Evolutionary conservation across 2,329 filamentous ascomycete genomes (phyloP).

Genomic region (Paecilomyces sp.): DNA sequence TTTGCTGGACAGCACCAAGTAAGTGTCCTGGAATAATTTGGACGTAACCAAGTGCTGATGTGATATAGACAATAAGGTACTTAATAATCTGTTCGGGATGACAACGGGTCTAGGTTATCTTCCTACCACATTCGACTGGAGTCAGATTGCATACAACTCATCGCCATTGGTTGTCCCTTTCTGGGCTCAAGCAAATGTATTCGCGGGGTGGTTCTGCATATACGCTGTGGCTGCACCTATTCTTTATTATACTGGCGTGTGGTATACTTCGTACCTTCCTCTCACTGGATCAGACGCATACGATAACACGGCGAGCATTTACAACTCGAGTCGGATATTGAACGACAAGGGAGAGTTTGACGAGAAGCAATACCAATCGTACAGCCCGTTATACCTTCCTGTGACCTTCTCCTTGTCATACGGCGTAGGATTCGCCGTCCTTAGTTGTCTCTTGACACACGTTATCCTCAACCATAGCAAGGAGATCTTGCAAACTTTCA

Average conservation of each 20-base stretch:
- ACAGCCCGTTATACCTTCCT: constrained; percentile 55
- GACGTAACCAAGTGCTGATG: constrained; percentile 22
- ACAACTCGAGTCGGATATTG: constrained; percentile 53
- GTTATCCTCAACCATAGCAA: constrained; percentile 14
- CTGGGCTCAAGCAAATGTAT: constrained; percentile 33
- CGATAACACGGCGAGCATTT: constrained; percentile 42
- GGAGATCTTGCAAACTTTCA: constrained; percentile 13
- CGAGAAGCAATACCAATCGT: constrained; percentile 50
- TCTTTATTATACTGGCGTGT: constrained; percentile 23
- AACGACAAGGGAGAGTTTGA: constrained; percentile 47
- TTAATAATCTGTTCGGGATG: constrained; percentile 36
- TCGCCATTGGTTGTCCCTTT: constrained; percentile 23
- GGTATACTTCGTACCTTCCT: constrained; percentile 21
- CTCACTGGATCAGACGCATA: constrained; percentile 21
- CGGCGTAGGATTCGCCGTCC: constrained; percentile 56
- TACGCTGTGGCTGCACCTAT: constrained; percentile 29
- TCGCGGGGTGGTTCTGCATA: constrained; percentile 28
- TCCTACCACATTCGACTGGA: constrained; percentile 48
- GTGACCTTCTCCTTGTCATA: constrained; percentile 47
- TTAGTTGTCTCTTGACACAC: constrained; percentile 39
- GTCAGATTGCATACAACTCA: constrained; percentile 24
- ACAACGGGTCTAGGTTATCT: constrained; percentile 39
- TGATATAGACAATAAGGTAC: constrained; percentile 28
- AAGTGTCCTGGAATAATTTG: constrained; percentile 15
- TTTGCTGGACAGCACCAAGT: constrained; percentile 38